Base-by-base conservation (phyloP, 768 basidiomycete genomes). In the Imleria badia region DNA sequence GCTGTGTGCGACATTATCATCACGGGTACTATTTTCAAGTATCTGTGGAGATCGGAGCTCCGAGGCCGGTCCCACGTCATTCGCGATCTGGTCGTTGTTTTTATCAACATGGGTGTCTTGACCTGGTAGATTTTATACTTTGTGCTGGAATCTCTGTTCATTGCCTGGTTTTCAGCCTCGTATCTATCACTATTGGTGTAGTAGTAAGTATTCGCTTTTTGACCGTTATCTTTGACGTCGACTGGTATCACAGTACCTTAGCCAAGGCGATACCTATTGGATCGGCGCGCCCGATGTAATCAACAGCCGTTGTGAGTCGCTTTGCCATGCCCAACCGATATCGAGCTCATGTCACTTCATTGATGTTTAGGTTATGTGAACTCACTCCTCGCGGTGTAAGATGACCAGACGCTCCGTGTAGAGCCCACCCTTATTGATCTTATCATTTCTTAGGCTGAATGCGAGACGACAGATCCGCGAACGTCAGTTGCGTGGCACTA, bases 31-130 rank as follows among this genome's bases (percentile, higher is more conserved):
- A 48, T 61, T 10, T 57, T 60, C 46, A 60, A 39, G 38, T 17
- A 34, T 17, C 6, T 61, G 13, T 60, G 59, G 60, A 45, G 34
- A 7, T 61, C 55, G 1, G 54, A 61, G 22, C 43, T 60, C 15
- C 49, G 59, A 1, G 30, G 48, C 14, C 48, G 46, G 12, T 42
- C 45, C 26, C 40, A 39, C 6, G 7, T 51, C 26, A 3, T 60
- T 11, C 59, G 55, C 8, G 54, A 51, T 12, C 23, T 61, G 2
- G 59, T 54, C 0, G n/a, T 61, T 5, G 46, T 61, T 3, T 61
- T 60, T 10, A 22, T 61, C 34, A 53, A 60, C 19, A 60, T 60
- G 60, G 59, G 59, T 12, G 52, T 46, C 3, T 7, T 60, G 33
- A 61, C 60, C 15, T 61, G 60, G 60, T 54, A 42, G 5, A 48